phyloP scores from a whole-genome alignment of 805 yeast species.

The Yamadazyma sp. region DNA sequence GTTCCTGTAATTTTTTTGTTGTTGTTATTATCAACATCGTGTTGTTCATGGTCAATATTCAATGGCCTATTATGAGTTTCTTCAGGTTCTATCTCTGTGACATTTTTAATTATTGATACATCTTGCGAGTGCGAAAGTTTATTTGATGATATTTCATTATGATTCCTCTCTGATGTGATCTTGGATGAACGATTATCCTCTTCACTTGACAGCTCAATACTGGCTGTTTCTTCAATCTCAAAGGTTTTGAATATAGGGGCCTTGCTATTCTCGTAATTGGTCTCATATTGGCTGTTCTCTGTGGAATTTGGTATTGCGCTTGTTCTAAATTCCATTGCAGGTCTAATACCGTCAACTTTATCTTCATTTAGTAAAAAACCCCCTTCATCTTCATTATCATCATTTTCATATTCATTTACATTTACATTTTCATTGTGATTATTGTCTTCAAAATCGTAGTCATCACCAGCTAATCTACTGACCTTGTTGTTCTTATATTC shows the following conservation, averaged over 20 bases:
- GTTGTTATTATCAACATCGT: no score
- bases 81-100: no score
- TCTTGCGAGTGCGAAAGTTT: no score
- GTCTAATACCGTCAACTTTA: background rate
- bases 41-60: no score
- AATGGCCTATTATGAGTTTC: no score
- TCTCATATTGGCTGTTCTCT: background rate
- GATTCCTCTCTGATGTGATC: no score
- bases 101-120: no score
- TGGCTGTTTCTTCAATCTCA: conserved; percentile 3
- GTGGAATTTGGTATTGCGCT: background rate
- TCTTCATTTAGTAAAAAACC: conserved; percentile 6
- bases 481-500: background rate
- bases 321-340: background rate
- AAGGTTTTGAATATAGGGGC: background rate
- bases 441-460: background rate
- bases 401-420: background rate
- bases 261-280: background rate
- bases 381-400: conserved; percentile 6
- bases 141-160: no score
- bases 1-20: no score
- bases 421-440: background rate
- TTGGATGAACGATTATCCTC: no score
- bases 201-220: background rate
- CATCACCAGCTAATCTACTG: background rate